These are phyloP conservation scores for Pichia sp. DNA, from an alignment of 1,139 yeast genomes.

Conservation along the genomic window DNA sequence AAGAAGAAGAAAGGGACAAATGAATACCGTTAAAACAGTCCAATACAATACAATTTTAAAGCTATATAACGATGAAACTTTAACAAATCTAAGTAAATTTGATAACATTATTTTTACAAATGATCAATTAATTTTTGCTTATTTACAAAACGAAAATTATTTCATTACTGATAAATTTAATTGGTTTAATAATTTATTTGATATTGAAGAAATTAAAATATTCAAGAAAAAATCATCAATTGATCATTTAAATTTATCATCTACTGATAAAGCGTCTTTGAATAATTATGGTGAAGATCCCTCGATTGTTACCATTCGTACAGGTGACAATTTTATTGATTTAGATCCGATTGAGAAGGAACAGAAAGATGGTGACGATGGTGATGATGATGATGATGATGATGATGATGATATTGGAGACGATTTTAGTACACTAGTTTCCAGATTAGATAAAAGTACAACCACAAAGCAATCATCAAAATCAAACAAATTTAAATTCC, in stretches of 20 bases:
- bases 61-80: slow-evolving; percentile 18
- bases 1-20: slow-evolving; percentile 24
- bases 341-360: slow-evolving; percentile 40
- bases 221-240: slow-evolving; percentile 36
- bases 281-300: slow-evolving; percentile 58
- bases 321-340: slow-evolving; percentile 59
- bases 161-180: slow-evolving; percentile 57
- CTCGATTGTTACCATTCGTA: slow-evolving; percentile 49
- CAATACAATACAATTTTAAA: slow-evolving; percentile 43
- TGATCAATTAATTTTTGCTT: slow-evolving; percentile 44
- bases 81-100: slow-evolving; percentile 9
- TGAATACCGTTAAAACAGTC: slow-evolving; percentile 35
- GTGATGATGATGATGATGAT: slow-evolving; percentile 30
- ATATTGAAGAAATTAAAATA: slow-evolving; percentile 29
- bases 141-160: slow-evolving; percentile 67
- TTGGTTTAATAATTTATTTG: slow-evolving; percentile 36
- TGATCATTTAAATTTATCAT: slow-evolving; percentile 8
- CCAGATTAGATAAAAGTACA: slow-evolving; percentile 31
- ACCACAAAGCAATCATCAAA: slow-evolving; percentile 1
- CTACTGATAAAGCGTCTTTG: slow-evolving; percentile 69
- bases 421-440: slow-evolving; percentile 49
- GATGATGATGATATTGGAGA: slow-evolving; percentile 27
- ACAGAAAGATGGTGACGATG: slow-evolving; percentile 35
- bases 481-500: slow-evolving; percentile 28
- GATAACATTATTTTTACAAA: slow-evolving; percentile 36